These are phyloP conservation scores for Fusarium ramigenum DNA, from an alignment of 2,329 filamentous ascomycete species.

Conservation along the genomic window DNA sequence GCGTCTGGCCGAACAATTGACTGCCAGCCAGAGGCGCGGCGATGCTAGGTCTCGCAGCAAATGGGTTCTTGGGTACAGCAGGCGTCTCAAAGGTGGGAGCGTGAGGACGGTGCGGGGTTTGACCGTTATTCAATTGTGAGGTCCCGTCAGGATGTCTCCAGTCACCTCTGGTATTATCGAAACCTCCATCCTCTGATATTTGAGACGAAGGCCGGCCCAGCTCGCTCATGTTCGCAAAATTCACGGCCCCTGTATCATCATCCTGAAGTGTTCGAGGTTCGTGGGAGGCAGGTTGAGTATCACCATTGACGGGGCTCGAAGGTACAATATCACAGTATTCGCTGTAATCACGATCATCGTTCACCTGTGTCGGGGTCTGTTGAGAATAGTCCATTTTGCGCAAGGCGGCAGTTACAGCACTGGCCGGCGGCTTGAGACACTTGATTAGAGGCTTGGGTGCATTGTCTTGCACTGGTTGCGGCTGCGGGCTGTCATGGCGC, in stretches of 20 bases:
- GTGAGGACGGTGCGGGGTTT: slow-evolving; percentile 47
- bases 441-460: slow-evolving; percentile 28
- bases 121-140: slow-evolving; percentile 46
- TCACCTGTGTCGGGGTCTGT: slow-evolving; percentile 65
- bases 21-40: slow-evolving; percentile 52
- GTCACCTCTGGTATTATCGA: slow-evolving; percentile 50
- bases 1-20: slow-evolving; percentile 66
- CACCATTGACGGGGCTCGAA: slow-evolving; percentile 41
- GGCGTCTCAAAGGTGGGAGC: slow-evolving; percentile 59
- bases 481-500: slow-evolving; percentile 36
- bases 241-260: slow-evolving; percentile 61
- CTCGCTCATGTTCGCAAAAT: slow-evolving; percentile 53
- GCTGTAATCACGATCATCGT: slow-evolving; percentile 66
- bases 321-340: slow-evolving; percentile 48
- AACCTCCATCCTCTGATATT: slow-evolving; percentile 53
- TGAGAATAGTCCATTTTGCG: slow-evolving; percentile 59
- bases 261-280: slow-evolving; percentile 53
- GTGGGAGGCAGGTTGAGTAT: slow-evolving; percentile 43
- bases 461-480: slow-evolving; percentile 33
- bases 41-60: slow-evolving; percentile 49
- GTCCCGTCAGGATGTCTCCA: slow-evolving; percentile 51
- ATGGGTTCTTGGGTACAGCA: slow-evolving; percentile 58
- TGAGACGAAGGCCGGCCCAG: slow-evolving; percentile 52
- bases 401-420: slow-evolving; percentile 26
- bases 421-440: slow-evolving; percentile 28